Evolutionary conservation across 2,329 filamentous ascomycete species (phyloP).

Genomic region (Aureobasidium sp.): DNA sequence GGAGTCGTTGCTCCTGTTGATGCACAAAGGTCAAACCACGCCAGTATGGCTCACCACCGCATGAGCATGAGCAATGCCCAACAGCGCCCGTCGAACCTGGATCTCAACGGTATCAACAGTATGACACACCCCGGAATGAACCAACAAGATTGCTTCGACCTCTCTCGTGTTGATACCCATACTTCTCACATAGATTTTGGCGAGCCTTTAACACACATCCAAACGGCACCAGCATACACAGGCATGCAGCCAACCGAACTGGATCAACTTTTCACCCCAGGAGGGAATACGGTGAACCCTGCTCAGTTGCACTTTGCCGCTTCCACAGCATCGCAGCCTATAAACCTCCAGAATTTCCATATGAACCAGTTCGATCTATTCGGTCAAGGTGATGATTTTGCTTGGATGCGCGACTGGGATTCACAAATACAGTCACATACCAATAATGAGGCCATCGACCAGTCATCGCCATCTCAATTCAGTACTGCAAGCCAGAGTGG

Average conservation of each 20-base stretch:
- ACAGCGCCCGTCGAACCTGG: conserved; percentile 47
- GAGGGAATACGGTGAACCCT: conserved; percentile 54
- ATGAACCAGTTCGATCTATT: conserved; percentile 46
- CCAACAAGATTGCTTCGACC: conserved; percentile 4
- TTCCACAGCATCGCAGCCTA: conserved; percentile 41
- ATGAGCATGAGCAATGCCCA: conserved; percentile 61
- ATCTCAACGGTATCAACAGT: conserved; percentile 69
- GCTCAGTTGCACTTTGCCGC: conserved; percentile 75
- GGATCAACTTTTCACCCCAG: conserved; percentile 60
- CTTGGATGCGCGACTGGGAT: conserved; percentile 80
- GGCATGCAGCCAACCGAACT: conserved; percentile 64
- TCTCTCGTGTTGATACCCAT: conserved; percentile 59
- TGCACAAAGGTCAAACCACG: background rate
- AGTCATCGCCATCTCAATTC: conserved; percentile 90
- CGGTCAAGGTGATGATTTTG: conserved; percentile 62
- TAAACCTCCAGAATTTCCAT: conserved; percentile 30
- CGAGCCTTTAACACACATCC: conserved; percentile 60
- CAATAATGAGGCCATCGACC: conserved; percentile 78
- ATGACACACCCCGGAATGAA: conserved; percentile 28
- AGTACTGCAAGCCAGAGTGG: conserved; percentile 90
- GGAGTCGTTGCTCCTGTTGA: conserved; percentile 19
- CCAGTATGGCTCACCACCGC: conserved; percentile 14
- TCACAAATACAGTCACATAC: conserved; percentile 57
- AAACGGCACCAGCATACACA: conserved; percentile 71
- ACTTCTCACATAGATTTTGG: conserved; percentile 49